A percentile compares a stretch with the other conserved stretches of the same genome.
phyloP scores from a whole-genome alignment of 352 stramenopile genomes.

The Globisporangium alternatum region DNA sequence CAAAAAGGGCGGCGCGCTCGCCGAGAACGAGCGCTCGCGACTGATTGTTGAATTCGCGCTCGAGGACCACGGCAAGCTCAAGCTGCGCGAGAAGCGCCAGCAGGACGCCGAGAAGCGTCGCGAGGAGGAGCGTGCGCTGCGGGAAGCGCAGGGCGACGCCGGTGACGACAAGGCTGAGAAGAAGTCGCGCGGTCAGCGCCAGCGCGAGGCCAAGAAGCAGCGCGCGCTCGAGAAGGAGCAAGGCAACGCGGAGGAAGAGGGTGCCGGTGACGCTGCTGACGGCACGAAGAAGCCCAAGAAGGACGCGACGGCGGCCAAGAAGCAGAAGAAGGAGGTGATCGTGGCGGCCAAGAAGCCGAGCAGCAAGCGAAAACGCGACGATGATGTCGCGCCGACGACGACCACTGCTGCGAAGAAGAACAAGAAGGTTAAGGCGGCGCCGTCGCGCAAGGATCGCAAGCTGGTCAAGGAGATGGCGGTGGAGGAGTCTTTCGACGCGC shows the following conservation, averaged over 20 bases:
- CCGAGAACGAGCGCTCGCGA: constrained; percentile 62
- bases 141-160: constrained; percentile 49
- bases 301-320: constrained; percentile 14
- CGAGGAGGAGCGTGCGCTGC: constrained; percentile 60
- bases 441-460: constrained; percentile 76
- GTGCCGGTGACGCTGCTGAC: neutral
- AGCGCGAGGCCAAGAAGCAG: constrained; percentile 74
- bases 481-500: constrained; percentile 73
- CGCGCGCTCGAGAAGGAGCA: constrained; percentile 23
- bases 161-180: constrained; percentile 28
- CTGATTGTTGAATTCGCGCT: constrained; percentile 89
- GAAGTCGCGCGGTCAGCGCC: constrained; percentile 72
- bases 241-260: constrained; percentile 18
- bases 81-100: constrained; percentile 76
- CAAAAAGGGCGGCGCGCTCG: constrained; percentile 29
- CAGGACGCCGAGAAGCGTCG: constrained; percentile 66
- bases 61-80: constrained; percentile 88
- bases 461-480: constrained; percentile 41
- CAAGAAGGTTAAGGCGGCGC: constrained; percentile 29
- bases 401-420: constrained; percentile 12
- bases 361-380: constrained; percentile 44
- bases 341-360: constrained; percentile 28
- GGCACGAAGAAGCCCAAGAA: constrained; percentile 29
- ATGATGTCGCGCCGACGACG: constrained; percentile 1
- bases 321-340: constrained; percentile 29